Conservation (phyloP, 306 rosid genomes). For the Herpetospermum pedunculosum region DNA sequence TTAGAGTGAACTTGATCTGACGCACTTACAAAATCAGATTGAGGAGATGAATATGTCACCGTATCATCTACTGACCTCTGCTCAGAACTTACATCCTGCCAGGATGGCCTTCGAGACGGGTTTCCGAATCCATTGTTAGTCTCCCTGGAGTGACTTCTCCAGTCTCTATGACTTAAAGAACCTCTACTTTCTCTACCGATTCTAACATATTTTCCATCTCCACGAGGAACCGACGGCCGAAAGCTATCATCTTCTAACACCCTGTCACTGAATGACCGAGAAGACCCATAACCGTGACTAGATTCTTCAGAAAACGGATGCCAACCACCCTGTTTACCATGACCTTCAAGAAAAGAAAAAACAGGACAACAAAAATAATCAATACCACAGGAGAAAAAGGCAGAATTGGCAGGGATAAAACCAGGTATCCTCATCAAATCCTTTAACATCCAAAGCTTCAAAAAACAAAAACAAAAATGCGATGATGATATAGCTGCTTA, state of each 20-base stretch:
- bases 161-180: slow-evolving; percentile 46
- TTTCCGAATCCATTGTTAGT: neutral
- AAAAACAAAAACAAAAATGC: neutral
- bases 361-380: slow-evolving; percentile 27
- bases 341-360: slow-evolving; percentile 54
- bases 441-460: neutral
- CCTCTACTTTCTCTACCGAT: slow-evolving; percentile 59
- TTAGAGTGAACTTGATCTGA: slow-evolving; percentile 59
- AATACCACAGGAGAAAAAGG: slow-evolving; percentile 25
- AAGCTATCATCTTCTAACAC: slow-evolving; percentile 53
- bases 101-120: slow-evolving; percentile 33
- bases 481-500: neutral
- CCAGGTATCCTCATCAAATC: neutral
- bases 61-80: slow-evolving; percentile 7
- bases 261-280: slow-evolving; percentile 60
- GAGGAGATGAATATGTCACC: slow-evolving; percentile 7
- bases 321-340: slow-evolving; percentile 94
- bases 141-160: slow-evolving; percentile 14
- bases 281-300: slow-evolving; percentile 57
- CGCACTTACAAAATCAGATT: slow-evolving; percentile 37
- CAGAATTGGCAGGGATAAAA: neutral
- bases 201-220: slow-evolving; percentile 69
- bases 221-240: slow-evolving; percentile 43
- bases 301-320: slow-evolving; percentile 70
- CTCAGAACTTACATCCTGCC: slow-evolving; percentile 28